phyloP scores from a whole-genome alignment of 169 alveolate genomes.

The Babesia ovis region DNA sequence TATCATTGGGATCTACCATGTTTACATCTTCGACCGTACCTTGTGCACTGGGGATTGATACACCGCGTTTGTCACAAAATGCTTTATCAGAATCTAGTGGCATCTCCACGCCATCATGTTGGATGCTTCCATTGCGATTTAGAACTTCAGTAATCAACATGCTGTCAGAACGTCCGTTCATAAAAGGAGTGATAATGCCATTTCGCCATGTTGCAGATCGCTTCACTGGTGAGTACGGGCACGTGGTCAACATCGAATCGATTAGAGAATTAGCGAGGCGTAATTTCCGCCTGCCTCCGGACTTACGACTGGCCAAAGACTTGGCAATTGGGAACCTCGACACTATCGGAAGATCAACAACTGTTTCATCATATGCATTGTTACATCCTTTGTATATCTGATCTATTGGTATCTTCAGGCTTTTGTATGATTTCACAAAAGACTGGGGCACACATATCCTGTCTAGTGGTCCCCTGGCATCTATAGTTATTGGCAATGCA shows the following conservation, averaged over 20 bases:
- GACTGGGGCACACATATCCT: constrained; percentile 7
- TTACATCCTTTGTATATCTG: background rate
- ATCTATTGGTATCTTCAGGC: background rate
- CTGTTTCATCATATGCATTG: constrained; percentile 4
- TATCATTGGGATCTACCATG: too few relatives aligned
- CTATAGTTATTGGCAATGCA: background rate
- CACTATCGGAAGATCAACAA: constrained; percentile 14
- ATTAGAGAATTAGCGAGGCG: background rate
- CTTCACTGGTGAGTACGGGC: background rate
- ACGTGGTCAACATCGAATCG: background rate
- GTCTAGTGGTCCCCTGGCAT: background rate
- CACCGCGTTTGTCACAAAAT: background rate
- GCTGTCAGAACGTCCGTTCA: background rate
- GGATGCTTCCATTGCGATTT: too few relatives aligned
- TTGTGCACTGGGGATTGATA: too few relatives aligned
- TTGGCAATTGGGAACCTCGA: background rate
- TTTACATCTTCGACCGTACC: too few relatives aligned
- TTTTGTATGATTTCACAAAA: background rate
- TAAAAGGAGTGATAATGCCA: background rate
- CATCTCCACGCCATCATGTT: too few relatives aligned
- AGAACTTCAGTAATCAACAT: too few relatives aligned
- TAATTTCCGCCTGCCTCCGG: constrained; percentile 3
- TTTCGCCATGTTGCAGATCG: background rate
- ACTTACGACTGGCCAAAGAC: constrained; percentile 2
- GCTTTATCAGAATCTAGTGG: background rate